Base-by-base conservation (phyloP, 2,329 filamentous ascomycete genomes). In the Fusarium hainanense region DNA sequence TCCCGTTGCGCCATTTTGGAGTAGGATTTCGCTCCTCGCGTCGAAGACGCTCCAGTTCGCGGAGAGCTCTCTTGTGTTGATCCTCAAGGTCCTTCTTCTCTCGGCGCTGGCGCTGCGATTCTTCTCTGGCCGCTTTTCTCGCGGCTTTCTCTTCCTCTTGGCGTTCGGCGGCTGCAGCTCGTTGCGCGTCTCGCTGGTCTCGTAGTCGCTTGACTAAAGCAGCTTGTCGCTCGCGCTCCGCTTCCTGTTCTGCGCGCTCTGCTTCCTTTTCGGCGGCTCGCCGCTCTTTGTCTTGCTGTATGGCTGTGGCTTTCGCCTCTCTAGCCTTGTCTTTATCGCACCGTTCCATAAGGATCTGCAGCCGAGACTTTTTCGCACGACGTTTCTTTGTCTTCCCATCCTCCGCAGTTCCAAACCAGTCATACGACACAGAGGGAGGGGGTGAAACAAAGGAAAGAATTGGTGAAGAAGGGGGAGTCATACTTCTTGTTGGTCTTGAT, bases 401-500 rank as follows among this genome's bases (percentile, higher is more conserved):
- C 41, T 62, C 54, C 54, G 32, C 66, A 71, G 65, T 68, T 62
- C 57, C 50, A 73, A 70, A 79, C 78, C 78, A 79, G 76, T 80
- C 77, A 76, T 79, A 80, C 27, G 72, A 55, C 43, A 63, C 57
- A 47, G 62, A 69, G 41, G 75, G 69, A 70, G 76, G 71, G 63
- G 76, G 77, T 66, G 75, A 75, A 60, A 61, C 50, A 41, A 55
- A 59, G 44, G 66, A 42, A 56, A 61, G 7, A 14, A 50, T 57
- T 37, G 50, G 47, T 63, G 50, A 25, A 52, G 55, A 60, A 43
- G 66, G 71, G 65, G 64, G 60, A 52, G 58, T 81, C 85, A 82
- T 88, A 96, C 93, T 98, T 98, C 84, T 98, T 97, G 85, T 98
- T 98, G 49, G 95, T 98, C 82, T 98, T 98, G 85, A 99, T 99